A percentile compares a stretch with the other conserved stretches of the same genome.
Conservation (phyloP, 768 basidiomycete species). For the Leucogyrophana mollusca region DNA sequence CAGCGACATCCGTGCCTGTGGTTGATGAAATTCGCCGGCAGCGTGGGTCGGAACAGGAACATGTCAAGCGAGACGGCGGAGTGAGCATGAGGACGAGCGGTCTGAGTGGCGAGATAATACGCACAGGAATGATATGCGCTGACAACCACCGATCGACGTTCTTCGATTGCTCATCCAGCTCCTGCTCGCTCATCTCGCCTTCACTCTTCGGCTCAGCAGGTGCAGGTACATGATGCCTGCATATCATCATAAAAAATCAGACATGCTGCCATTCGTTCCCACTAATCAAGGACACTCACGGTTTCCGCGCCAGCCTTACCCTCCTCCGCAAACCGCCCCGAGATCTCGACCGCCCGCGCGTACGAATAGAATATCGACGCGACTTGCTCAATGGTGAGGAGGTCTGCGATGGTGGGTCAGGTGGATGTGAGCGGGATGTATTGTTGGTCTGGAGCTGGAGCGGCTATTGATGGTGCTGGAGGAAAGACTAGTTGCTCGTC, state of each 20-base stretch:
- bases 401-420: slow-evolving; percentile 65
- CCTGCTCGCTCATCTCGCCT: slow-evolving; percentile 56
- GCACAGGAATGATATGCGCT: slow-evolving; percentile 81
- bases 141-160: slow-evolving; percentile 82
- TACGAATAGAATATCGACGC: slow-evolving; percentile 86
- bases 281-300: slow-evolving; percentile 50
- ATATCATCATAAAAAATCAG: neutral
- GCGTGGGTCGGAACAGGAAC: neutral
- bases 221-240: slow-evolving; percentile 60
- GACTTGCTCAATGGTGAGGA: slow-evolving; percentile 72
- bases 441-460: slow-evolving; percentile 10
- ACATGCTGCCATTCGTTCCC: neutral
- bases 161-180: slow-evolving; percentile 58
- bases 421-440: slow-evolving; percentile 38
- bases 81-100: too few relatives aligned
- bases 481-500: slow-evolving; percentile 25
- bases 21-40: neutral
- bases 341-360: slow-evolving; percentile 69
- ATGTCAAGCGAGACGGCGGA: neutral
- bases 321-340: slow-evolving; percentile 40
- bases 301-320: slow-evolving; percentile 61
- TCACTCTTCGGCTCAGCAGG: slow-evolving; percentile 38
- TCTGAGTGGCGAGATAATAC: slow-evolving; percentile 13
- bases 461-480: slow-evolving; percentile 13
- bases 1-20: slow-evolving; percentile 51